Conservation (phyloP, 2,329 filamentous ascomycete species). For the Drechslerella dactyloides region DNA sequence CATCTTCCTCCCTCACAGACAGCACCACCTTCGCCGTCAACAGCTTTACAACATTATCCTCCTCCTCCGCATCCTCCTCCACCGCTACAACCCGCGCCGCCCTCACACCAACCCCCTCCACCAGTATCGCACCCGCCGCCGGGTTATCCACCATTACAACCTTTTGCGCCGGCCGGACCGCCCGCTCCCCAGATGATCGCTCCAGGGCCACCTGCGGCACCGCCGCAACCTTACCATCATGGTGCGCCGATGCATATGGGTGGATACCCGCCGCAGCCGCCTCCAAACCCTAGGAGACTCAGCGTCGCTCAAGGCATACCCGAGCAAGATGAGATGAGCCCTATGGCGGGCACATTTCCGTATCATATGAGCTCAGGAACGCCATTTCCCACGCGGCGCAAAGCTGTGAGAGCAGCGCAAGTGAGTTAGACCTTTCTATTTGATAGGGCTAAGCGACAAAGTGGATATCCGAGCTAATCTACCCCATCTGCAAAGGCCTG, state of each 20-base stretch:
- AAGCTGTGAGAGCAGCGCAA: conserved; percentile 71
- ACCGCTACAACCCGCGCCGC: conserved; percentile 34
- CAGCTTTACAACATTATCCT: conserved; percentile 36
- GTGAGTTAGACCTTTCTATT: conserved; percentile 57
- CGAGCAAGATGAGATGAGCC: conserved; percentile 46
- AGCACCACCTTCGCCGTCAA: conserved; percentile 38
- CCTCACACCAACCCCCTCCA: conserved; percentile 15
- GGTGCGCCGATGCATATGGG: conserved; percentile 39
- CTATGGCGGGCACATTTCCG: conserved; percentile 44
- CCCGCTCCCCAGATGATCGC: conserved; percentile 37
- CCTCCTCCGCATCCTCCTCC: conserved; percentile 29
- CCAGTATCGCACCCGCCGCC: conserved; percentile 27
- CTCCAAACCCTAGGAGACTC: conserved; percentile 28
- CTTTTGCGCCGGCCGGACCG: conserved; percentile 25
- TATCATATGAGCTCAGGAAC: conserved; percentile 53
- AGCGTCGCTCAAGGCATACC: conserved; percentile 34
- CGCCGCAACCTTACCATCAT: conserved; percentile 46
- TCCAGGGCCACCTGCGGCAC: conserved; percentile 38
- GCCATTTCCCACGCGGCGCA: conserved; percentile 63
- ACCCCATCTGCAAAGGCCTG: conserved; percentile 70
- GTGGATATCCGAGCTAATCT: conserved; percentile 43
- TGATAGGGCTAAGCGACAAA: conserved; percentile 18
- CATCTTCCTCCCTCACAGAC: conserved; percentile 44
- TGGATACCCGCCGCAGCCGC: conserved; percentile 24
- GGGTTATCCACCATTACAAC: conserved; percentile 32